A percentile compares a stretch with the other conserved stretches of the same genome.
Conservation (phyloP, 208 protist species). For the Angomonas deanei region DNA sequence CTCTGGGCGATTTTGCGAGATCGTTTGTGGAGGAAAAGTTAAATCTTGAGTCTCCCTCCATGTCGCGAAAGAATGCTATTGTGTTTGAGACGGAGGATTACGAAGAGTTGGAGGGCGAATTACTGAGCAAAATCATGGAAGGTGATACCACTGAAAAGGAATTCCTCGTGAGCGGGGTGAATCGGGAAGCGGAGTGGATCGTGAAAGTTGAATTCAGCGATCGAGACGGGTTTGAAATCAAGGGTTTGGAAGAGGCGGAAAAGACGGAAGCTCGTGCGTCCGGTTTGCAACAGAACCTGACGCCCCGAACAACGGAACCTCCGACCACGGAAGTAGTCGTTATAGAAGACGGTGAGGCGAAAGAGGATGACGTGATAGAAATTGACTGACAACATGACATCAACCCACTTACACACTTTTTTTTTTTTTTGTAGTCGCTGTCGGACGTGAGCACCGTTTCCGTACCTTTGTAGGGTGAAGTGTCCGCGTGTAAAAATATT, state of each 20-base stretch:
- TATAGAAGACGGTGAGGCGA: not conserved
- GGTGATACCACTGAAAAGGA: not conserved
- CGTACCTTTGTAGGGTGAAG: not conserved
- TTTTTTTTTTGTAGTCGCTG: not conserved
- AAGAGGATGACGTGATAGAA: conserved; percentile 11
- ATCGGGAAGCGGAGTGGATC: conserved; percentile 61
- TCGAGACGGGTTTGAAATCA: not conserved
- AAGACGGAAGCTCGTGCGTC: not conserved
- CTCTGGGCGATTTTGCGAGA: conserved; percentile 40
- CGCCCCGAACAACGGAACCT: no score
- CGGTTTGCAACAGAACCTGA: no score
- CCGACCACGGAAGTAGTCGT: no score
- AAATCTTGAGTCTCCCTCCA: conserved; percentile 30
- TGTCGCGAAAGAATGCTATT: conserved; percentile 34
- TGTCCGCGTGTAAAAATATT: no score
- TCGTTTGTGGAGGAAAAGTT: conserved; percentile 26
- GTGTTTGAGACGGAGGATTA: conserved; percentile 81
- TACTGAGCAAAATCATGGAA: conserved; percentile 17
- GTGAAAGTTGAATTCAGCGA: conserved; percentile 36
- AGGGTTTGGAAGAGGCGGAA: not conserved
- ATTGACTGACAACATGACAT: conserved; percentile 1
- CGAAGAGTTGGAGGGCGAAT: conserved; percentile 30
- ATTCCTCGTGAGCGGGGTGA: conserved; percentile 50
- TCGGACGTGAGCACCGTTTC: not conserved
- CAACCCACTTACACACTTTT: no score